A percentile compares a stretch with the other conserved stretches of the same genome.
These are phyloP conservation scores for Sicyos edulis DNA, from an alignment of 306 rosid species.

Conservation along the genomic window DNA sequence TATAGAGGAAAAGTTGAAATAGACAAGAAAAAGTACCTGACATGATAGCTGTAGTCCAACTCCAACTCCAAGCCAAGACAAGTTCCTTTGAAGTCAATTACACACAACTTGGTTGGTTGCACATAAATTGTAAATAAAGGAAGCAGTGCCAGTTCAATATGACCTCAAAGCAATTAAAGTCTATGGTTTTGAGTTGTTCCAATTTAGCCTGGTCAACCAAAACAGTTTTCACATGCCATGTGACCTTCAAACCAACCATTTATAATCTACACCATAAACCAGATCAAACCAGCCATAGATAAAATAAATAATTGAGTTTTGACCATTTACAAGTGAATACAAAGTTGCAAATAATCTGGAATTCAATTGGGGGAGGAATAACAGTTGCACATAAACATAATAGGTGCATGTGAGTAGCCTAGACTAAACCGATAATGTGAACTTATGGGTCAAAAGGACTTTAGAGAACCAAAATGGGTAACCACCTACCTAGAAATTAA, in stretches of 20 bases:
- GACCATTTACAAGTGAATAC: not conserved
- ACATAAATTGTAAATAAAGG: slow-evolving; percentile 15
- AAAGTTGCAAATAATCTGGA: not conserved
- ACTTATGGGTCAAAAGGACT: too few species aligned
- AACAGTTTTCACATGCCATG: not conserved
- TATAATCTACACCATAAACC: not conserved
- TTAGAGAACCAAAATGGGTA: too few species aligned
- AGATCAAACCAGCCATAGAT: not conserved
- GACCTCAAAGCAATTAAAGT: not conserved
- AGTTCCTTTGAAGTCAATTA: not conserved
- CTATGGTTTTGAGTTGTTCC: not conserved
- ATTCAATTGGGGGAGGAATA: not conserved
- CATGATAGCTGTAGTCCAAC: slow-evolving; percentile 22
- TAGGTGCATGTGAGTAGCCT: too few species aligned
- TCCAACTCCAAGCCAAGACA: slow-evolving; percentile 19
- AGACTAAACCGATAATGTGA: not conserved
- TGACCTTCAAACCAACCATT: not conserved
- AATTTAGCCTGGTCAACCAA: not conserved
- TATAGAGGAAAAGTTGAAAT: not conserved
- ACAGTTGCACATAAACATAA: too few species aligned
- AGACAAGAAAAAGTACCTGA: not conserved
- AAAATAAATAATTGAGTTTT: not conserved
- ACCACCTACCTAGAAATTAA: too few species aligned
- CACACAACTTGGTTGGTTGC: slow-evolving; percentile 11
- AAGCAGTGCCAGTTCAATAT: slow-evolving; percentile 5